These are phyloP conservation scores for Hygrophorus pudorinus DNA, from an alignment of 768 basidiomycete genomes.

Conservation along the genomic window DNA sequence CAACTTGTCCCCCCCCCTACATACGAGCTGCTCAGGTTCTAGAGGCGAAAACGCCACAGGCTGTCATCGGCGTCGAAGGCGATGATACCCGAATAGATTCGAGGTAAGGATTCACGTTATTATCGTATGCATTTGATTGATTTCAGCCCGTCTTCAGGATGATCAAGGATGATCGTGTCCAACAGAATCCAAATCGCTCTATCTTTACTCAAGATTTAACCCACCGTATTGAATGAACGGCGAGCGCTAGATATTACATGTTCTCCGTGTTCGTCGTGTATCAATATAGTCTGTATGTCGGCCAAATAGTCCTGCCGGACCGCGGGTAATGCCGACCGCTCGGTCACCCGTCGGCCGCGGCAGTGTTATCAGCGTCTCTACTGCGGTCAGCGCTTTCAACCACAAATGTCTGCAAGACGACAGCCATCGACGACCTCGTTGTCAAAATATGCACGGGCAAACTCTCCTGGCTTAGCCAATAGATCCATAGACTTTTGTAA, in stretches of 20 bases:
- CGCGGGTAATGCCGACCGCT: too few species aligned
- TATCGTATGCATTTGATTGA: too few species aligned
- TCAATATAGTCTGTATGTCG: too few species aligned
- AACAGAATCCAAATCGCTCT: conserved; percentile 38
- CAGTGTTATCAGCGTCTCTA: not conserved
- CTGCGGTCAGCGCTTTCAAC: not conserved
- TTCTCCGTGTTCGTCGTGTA: too few species aligned
- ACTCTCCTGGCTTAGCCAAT: conserved; percentile 35
- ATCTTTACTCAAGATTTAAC: conserved; percentile 33
- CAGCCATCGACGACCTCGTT: conserved; percentile 78
- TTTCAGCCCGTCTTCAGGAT: too few species aligned
- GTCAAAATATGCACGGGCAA: conserved; percentile 53
- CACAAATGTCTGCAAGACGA: conserved; percentile 38
- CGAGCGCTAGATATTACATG: too few species aligned
- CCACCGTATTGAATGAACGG: conserved; percentile 37
- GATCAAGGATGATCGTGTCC: conserved; percentile 81
- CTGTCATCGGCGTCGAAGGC: conserved; percentile 78
- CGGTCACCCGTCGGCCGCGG: not conserved
- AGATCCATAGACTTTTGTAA: conserved; percentile 87
- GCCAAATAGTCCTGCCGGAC: too few species aligned
- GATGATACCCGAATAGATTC: conserved; percentile 86
- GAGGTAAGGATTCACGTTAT: too few species aligned
- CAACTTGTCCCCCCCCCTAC: not conserved
- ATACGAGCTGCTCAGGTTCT: conserved; percentile 49
- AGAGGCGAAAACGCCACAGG: conserved; percentile 85